Evolutionary conservation across 2,329 filamentous ascomycete species (phyloP), one percentile per base, ranked within the genome.

Genomic region (Eurotiales sp.): DNA sequence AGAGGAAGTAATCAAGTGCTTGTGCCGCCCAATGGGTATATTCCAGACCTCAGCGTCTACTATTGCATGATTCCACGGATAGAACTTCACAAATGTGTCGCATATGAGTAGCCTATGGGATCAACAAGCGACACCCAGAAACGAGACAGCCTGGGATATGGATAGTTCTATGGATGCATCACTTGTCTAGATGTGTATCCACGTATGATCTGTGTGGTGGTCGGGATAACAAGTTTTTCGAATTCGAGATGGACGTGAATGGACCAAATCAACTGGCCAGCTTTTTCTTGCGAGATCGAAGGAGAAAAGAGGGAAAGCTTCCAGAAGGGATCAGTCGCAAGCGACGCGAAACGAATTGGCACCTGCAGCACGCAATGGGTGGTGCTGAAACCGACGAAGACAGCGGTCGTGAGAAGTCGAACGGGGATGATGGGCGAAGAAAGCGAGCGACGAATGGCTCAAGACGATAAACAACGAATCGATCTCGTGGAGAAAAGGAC

Each of bases 1-100:
- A 43, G 17, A 27, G 25, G 25, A 52, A 50, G 50, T 54, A 52
- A 56, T 61, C 17, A 23, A 17, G 7, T n/a, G 27, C n/a, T 17
- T 27, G n/a, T 40, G 36, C 5, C 19, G 46, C 34, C 46, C 36
- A 22, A 46, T 23, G 39, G 36, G 19, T 51, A 27, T 46, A n/a
- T 46, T 30, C 34, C 30, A 46, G 21, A 51, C 25, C 11, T 36
- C 22, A 21, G 19, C n/a, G 19, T 47, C 22, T 17, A 32, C 17
- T 52, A 52, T 52, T 48, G 50, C 50, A 52, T 52, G 50, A 30
- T 52, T 41, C 23, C 12, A 32, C n/a, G 2, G 29, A 29, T 42
- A 11, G 46, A n/a, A 32, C 21, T 17, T 37, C 12, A 19, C 15
- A 37, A 37, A n/a, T n/a, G n/a, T n/a, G n/a, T n/a, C n/a, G n/a